A percentile compares a stretch with the other conserved stretches of the same genome.
phyloP scores from a whole-genome alignment of 2,329 filamentous ascomycete species.

The Penicillium occitanis region DNA sequence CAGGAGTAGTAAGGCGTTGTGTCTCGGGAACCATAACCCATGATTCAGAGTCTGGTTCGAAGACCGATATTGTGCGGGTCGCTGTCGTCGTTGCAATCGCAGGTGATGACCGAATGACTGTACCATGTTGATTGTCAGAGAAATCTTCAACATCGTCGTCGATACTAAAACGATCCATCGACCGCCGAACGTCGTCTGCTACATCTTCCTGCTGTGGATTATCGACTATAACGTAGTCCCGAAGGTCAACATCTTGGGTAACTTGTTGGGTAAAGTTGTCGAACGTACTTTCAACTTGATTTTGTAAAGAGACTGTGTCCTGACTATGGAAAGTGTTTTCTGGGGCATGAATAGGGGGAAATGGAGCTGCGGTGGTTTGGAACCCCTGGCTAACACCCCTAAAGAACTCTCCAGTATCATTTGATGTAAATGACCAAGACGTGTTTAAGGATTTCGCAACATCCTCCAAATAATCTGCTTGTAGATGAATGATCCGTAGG shows the following conservation, averaged over 20 bases:
- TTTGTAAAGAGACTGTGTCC: background rate
- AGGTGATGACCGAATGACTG: background rate
- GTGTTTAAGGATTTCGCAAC: background rate
- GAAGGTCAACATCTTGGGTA: background rate
- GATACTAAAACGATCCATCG: background rate
- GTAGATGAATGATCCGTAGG: background rate
- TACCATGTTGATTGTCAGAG: background rate
- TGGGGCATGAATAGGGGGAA: background rate
- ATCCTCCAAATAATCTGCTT: background rate
- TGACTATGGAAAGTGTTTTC: background rate
- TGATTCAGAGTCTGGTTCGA: background rate
- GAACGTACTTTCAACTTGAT: background rate
- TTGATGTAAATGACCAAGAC: conserved; percentile 11
- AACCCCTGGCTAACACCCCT: conserved; percentile 6
- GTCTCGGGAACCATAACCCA: background rate
- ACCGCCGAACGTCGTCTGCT: background rate
- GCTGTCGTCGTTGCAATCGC: background rate
- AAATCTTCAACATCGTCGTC: background rate
- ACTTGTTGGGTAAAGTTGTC: background rate
- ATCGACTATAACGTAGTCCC: conserved; percentile 7
- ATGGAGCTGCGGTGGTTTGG: background rate
- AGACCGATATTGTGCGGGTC: conserved; percentile 7
- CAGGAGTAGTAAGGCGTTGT: background rate
- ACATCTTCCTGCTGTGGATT: background rate
- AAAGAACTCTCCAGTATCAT: conserved; percentile 1